Percentiles rank a stretch among this genome's conserved stretches.
Conservation (phyloP, 306 rosid genomes). For the Trichosanthes cucumerina region DNA sequence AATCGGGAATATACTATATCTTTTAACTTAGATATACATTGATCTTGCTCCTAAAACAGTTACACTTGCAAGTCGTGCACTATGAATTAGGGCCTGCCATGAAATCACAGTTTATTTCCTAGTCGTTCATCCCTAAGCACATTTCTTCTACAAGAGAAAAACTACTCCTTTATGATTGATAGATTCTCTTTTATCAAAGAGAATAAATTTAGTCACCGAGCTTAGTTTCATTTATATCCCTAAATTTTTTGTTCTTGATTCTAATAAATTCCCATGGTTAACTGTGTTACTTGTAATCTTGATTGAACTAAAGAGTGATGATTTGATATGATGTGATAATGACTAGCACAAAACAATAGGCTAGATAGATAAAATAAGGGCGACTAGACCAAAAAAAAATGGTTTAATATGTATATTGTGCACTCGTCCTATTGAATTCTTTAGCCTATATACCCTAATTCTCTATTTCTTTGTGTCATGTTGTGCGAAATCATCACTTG, state of each 20-base stretch:
- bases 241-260: neutral
- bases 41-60: neutral
- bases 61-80: neutral
- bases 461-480: neutral
- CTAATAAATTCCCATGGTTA: neutral
- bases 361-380: neutral
- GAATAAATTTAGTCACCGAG: neutral
- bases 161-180: neutral
- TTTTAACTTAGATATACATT: neutral
- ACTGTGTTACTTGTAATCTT: neutral
- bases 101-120: neutral
- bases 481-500: neutral
- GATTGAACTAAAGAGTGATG: neutral
- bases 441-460: neutral
- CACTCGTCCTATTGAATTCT: neutral
- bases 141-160: neutral
- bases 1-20: neutral
- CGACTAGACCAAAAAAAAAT: neutral
- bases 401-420: neutral
- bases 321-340: neutral
- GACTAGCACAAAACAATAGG: neutral
- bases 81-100: neutral
- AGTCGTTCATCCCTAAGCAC: neutral
- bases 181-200: neutral
- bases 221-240: neutral